Conservation (phyloP, 805 yeast species). For the Saturnispora mendoncae region DNA sequence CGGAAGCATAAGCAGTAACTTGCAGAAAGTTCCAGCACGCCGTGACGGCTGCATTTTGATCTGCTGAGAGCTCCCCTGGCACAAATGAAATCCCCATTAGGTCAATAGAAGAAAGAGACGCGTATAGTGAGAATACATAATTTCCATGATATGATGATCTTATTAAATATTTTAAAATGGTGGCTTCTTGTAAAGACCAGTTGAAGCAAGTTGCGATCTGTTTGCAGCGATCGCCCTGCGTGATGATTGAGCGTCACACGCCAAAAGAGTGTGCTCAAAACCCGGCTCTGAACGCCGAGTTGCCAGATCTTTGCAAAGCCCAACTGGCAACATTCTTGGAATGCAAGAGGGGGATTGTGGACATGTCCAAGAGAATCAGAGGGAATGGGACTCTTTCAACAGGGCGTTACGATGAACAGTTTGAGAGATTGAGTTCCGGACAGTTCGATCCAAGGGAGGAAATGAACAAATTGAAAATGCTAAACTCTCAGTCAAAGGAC, state of each 20-base stretch:
- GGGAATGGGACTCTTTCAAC: constrained; percentile 93
- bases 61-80: constrained; percentile 76
- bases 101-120: background rate
- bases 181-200: constrained; percentile 84
- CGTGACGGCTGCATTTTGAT: constrained; percentile 47
- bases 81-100: constrained; percentile 58
- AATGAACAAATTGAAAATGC: constrained; percentile 55
- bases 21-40: constrained; percentile 58
- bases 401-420: constrained; percentile 86
- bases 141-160: background rate
- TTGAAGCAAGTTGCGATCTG: constrained; percentile 93
- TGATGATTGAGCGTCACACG: constrained; percentile 76
- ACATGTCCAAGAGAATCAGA: constrained; percentile 81
- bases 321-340: constrained; percentile 81
- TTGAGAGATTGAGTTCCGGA: constrained; percentile 69
- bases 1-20: constrained; percentile 72
- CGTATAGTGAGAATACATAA: background rate
- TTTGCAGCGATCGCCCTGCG: constrained; percentile 94
- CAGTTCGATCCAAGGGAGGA: constrained; percentile 78
- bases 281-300: constrained; percentile 62
- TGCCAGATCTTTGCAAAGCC: constrained; percentile 84
- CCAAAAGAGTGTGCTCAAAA: constrained; percentile 83
- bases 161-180: constrained; percentile 30
- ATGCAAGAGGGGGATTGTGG: constrained; percentile 85
- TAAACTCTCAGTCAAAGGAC: constrained; percentile 36